Conservation (phyloP, 1,139 yeast genomes). For the Suhomyces ambrosiae region DNA sequence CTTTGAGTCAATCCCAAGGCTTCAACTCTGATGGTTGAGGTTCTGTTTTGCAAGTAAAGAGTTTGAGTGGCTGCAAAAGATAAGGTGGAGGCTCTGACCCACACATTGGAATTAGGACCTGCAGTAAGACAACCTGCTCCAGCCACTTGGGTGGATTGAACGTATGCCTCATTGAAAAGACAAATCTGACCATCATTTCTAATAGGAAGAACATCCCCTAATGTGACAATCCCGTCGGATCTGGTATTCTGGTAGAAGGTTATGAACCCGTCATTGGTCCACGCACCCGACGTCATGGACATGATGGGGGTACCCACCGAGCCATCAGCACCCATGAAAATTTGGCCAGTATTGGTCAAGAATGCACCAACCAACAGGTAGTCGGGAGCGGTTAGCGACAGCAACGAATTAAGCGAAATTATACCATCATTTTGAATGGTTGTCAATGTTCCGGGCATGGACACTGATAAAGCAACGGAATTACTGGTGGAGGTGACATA, state of each 20-base stretch:
- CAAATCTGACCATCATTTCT: constrained; percentile 36
- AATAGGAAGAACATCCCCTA: constrained; percentile 25
- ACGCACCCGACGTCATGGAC: constrained; percentile 23
- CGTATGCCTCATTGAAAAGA: constrained; percentile 26
- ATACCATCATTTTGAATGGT: constrained; percentile 17
- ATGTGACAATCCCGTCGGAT: constrained; percentile 20
- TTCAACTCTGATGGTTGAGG: constrained; percentile 24
- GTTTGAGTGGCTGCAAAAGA: constrained; percentile 23
- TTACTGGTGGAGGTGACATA: constrained; percentile 18
- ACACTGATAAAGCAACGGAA: constrained; percentile 13
- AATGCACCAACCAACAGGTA: constrained; percentile 23
- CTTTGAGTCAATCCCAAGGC: constrained; percentile 23
- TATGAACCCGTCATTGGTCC: constrained; percentile 31
- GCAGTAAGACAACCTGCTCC: constrained; percentile 36
- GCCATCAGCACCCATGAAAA: constrained; percentile 32
- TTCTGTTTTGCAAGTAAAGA: constrained; percentile 23
- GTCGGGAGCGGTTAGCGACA: constrained; percentile 19
- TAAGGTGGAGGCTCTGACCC: constrained; percentile 20
- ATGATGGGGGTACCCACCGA: constrained; percentile 22
- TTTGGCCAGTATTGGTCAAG: constrained; percentile 32
- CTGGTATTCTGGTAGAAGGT: constrained; percentile 26
- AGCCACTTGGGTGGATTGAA: constrained; percentile 26
- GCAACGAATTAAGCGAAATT: constrained; percentile 18
- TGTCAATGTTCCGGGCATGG: constrained; percentile 12
- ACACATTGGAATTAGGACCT: constrained; percentile 24